Evolutionary conservation across 345 rosid species (phyloP).

Genomic region (Geranium brycei): DNA sequence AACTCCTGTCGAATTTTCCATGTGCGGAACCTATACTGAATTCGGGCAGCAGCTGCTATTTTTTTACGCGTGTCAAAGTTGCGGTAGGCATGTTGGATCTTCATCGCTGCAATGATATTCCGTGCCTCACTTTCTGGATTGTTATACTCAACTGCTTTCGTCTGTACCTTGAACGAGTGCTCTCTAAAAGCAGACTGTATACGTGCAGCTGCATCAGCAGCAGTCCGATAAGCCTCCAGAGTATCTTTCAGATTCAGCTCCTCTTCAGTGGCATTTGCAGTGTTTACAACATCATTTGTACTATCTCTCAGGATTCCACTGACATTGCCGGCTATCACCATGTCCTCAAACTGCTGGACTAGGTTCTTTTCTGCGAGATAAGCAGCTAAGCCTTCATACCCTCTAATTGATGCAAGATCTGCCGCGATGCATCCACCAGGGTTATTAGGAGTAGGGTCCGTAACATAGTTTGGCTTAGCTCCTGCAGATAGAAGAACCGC

Average conservation of each 20-base stretch:
- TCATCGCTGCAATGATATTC: constrained; percentile 74
- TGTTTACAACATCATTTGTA: constrained; percentile 21
- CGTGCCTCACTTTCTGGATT: constrained; percentile 60
- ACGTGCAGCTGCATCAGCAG: constrained; percentile 89
- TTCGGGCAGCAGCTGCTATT: constrained; percentile 72
- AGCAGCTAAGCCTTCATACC: constrained; percentile 79
- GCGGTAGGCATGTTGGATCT: constrained; percentile 88
- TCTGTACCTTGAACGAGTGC: constrained; percentile 44
- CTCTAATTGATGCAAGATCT: constrained; percentile 67
- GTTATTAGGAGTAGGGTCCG: constrained; percentile 58
- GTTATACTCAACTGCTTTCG: constrained; percentile 32
- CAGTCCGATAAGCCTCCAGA: constrained; percentile 66
- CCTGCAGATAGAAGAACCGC: constrained; percentile 80
- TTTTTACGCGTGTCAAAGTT: constrained; percentile 49
- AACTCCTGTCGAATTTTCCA: constrained; percentile 74
- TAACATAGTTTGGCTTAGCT: constrained; percentile 77
- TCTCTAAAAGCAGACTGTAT: constrained; percentile 83
- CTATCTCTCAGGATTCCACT: constrained; percentile 41
- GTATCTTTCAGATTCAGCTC: constrained; percentile 61
- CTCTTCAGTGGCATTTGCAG: constrained; percentile 37
- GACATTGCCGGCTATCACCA: constrained; percentile 77
- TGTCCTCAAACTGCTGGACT: constrained; percentile 64
- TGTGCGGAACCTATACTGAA: constrained; percentile 76
- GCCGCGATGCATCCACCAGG: constrained; percentile 74
- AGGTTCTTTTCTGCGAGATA: constrained; percentile 79